phyloP scores from a whole-genome alignment of 352 stramenopile genomes.

The Hyaloperonospora brassicae region DNA sequence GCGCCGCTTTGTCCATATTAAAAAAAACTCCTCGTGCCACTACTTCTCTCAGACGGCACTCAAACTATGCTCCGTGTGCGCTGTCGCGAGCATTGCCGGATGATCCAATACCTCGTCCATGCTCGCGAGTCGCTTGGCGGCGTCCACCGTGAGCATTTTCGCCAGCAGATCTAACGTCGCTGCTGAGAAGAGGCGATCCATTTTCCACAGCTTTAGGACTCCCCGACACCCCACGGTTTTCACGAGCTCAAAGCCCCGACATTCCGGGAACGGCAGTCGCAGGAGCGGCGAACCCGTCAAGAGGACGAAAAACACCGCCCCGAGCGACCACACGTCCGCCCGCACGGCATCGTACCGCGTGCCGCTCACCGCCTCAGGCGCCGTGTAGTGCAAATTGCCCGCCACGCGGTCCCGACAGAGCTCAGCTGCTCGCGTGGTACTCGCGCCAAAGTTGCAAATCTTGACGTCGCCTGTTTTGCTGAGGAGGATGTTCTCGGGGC shows the following conservation, averaged over 20 bases:
- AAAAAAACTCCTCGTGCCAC: no score
- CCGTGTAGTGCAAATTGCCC: conserved; percentile 52
- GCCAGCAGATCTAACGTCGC: conserved; percentile 36
- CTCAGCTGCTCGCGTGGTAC: conserved; percentile 21
- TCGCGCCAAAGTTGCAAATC: conserved; percentile 58
- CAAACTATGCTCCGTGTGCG: conserved; percentile 21
- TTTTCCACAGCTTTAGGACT: conserved; percentile 41
- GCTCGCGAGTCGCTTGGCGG: conserved; percentile 20
- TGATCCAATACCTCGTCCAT: conserved; percentile 35
- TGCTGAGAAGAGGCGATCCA: conserved; percentile 32
- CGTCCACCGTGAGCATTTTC: conserved; percentile 35
- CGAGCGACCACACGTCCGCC: conserved; percentile 67
- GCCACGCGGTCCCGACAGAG: conserved; percentile 33
- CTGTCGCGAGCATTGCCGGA: conserved; percentile 33
- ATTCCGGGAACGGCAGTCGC: conserved; percentile 31
- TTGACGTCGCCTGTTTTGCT: conserved; percentile 29
- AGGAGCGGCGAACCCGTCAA: conserved; percentile 56
- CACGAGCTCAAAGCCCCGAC: conserved; percentile 38
- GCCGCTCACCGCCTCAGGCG: conserved; percentile 43
- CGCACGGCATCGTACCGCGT: conserved; percentile 44
- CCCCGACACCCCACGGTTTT: conserved; percentile 34
- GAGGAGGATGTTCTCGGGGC: conserved; percentile 51
- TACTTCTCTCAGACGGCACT: conserved; percentile 16
- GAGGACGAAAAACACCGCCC: conserved; percentile 62
- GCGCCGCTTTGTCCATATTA: no score